Evolutionary conservation across 2,329 filamentous ascomycete species (phyloP), one percentile per base, ranked within the genome.

Genomic region (Apiospora malaysiana): DNA sequence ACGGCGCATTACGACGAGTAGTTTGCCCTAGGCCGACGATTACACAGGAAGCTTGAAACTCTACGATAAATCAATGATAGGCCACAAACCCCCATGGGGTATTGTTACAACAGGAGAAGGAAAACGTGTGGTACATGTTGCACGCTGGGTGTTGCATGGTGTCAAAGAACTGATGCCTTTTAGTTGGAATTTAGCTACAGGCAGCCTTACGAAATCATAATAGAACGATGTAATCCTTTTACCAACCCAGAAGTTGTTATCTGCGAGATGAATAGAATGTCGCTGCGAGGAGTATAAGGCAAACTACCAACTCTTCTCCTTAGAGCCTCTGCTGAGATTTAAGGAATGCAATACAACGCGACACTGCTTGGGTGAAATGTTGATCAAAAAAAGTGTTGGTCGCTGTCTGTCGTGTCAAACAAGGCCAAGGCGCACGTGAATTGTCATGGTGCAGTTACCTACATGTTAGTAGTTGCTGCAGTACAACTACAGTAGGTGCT

Each of bases 1-100:
- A 70, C 69, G 69, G 69, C 69, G 69, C 43, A 70, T 66, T 25
- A 70, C 43, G 25, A 67, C 56, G 56, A 63, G 56, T 40, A 32
- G 40, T 63, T 63, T 63, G 32, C 56, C 56, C 27, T 40, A 9
- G 56, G 56, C 56, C 40, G 32, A 63, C 10, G 56, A 63, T 37
- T 21, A 40, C 32, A 63, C 56, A 40, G 56, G 56, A 63, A 40
- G n/a, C 56, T 63, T 32, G 56, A 63, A 40, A 63, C 56, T 63
- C 56, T 40, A 63, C 56, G 56, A 63, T 40, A 32, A 63, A 32
- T 32, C 56, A 63, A 63, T n/a, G 56, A 63, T 32, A 63, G 21
- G 27, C 18, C 40, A 63, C 56, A 63, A 40, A 14, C n/a, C 37
- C 18, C 21, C 27, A 63, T 63, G 37, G 56, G 56, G n/a, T 40